phyloP scores from a whole-genome alignment of 202 grass and related monocot genomes.

The Schoenoplectus tabernaemontani region DNA sequence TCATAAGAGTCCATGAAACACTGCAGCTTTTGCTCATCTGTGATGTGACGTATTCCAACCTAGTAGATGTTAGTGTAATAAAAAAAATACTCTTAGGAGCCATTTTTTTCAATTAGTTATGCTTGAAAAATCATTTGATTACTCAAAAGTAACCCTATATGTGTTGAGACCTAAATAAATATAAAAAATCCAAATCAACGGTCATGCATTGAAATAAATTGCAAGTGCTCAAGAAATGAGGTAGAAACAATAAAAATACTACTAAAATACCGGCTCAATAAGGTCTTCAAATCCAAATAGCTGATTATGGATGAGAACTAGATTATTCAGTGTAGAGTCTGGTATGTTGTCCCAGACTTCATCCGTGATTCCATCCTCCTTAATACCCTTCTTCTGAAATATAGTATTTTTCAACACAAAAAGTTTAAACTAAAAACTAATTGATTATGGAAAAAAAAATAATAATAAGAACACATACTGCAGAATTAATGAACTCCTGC shows the following conservation, averaged over 20 bases:
- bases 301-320: slow-evolving; percentile 60
- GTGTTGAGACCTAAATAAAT: not conserved
- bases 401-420: not conserved
- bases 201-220: not conserved
- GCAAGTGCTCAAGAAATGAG: not conserved
- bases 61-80: slow-evolving; percentile 35
- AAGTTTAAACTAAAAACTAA: not conserved
- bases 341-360: slow-evolving; percentile 63
- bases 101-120: not conserved
- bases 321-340: slow-evolving; percentile 55
- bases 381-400: slow-evolving; percentile 42
- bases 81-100: slow-evolving; percentile 15
- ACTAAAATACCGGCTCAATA: slow-evolving; percentile 56
- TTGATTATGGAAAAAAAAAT: slow-evolving; percentile 3
- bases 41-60: slow-evolving; percentile 37
- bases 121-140: not conserved
- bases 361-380: slow-evolving; percentile 33
- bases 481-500: slow-evolving; percentile 48
- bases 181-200: not conserved
- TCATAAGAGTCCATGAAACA: slow-evolving; percentile 75
- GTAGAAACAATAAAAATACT: not conserved
- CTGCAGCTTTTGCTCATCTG: slow-evolving; percentile 55
- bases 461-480: slow-evolving; percentile 22
- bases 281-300: slow-evolving; percentile 75
- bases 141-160: not conserved